Base-by-base conservation (phyloP, 345 rosid genomes). In the Eutrema yunnanense region DNA sequence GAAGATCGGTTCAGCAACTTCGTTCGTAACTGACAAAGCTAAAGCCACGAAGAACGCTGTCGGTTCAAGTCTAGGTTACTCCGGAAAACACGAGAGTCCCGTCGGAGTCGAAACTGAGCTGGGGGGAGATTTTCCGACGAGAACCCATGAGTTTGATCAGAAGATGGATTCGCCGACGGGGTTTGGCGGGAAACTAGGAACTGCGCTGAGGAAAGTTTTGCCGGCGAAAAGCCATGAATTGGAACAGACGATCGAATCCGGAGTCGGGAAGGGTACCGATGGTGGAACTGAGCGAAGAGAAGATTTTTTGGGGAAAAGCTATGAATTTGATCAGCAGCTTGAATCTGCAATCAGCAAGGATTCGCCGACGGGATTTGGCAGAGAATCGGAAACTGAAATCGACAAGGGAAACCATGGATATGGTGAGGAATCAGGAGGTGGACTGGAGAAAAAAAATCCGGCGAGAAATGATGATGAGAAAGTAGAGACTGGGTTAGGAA, bases 41-140 rank as follows among this genome's bases (percentile, higher is more conserved):
- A 34, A 69, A 22, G 60, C 79, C 0, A 84, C 85, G 0, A 81
- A 78, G 40, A 73, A 84, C 59, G 61, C 64, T 5, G 81, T 84
- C 3, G 79, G 81, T 69, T 84, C 89, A 6, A 83, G 81, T 49
- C 81, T 89, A 16, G 88, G 92, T 41, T 81, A 82, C 61, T 26
- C 73, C 3, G 54, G 77, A 0, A 71, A 0, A 54, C 59, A 48
- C 63, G 59, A n/a, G 6, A 61, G 46, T 34, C 53, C 43, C 5
- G 6, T 14, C 9, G 34, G 14, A 16, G 54, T 30, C 7, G 27
- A 66, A 3, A 47, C 26, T 2, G 26, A 2, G 12, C 7, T 2
- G 30, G 4, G 6, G 7, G 9, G 37, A 11, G 38, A 30, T 30
- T 13, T 30, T 12, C 19, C 19, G 27, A 13, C 14, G 6, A 29